phyloP scores from a whole-genome alignment of 2,329 filamentous ascomycete species.

The Blastomyces emzantsi region DNA sequence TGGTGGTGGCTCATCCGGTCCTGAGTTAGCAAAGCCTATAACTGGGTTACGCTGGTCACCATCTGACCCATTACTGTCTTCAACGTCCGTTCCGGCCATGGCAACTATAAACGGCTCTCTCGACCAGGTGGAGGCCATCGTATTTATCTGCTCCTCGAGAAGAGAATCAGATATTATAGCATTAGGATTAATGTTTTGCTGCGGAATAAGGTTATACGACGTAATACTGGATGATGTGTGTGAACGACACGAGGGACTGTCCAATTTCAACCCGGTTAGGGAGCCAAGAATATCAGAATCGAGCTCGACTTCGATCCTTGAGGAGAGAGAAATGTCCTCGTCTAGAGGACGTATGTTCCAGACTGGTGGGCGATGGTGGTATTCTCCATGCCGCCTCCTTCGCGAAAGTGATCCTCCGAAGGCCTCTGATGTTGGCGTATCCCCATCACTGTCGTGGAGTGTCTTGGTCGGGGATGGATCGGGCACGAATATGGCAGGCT shows the following conservation, averaged over 20 bases:
- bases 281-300: constrained; percentile 11
- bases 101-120: not conserved
- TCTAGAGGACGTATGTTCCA: constrained; percentile 19
- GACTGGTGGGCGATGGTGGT: constrained; percentile 26
- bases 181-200: not conserved
- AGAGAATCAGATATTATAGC: not conserved
- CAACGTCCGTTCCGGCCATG: not conserved
- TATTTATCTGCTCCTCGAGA: not conserved
- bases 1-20: not conserved
- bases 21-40: not conserved
- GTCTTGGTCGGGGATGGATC: constrained; percentile 10
- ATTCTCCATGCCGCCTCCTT: constrained; percentile 25
- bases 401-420: constrained; percentile 19
- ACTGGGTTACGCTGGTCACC: not conserved
- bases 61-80: not conserved
- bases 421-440: constrained; percentile 14
- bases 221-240: not conserved
- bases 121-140: not conserved
- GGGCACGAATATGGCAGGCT: not conserved
- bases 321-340: not conserved
- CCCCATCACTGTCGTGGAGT: constrained; percentile 13
- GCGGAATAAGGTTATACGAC: not conserved
- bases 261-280: constrained; percentile 10
- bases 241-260: not conserved
- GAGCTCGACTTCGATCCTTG: constrained; percentile 7